phyloP scores from a whole-genome alignment of 306 rosid genomes.

The Ceratonia siliqua region DNA sequence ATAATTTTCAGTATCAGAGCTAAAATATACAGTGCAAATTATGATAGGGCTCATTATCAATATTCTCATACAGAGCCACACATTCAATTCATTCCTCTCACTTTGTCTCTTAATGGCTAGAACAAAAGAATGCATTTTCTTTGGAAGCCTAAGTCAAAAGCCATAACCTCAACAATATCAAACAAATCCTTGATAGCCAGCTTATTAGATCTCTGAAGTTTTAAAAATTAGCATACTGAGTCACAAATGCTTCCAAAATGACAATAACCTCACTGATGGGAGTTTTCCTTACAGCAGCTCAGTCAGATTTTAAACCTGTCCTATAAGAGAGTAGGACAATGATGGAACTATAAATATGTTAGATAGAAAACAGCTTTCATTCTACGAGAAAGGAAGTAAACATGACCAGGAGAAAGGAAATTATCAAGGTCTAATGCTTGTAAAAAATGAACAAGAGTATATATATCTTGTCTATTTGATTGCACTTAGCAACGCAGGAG shows the following conservation, averaged over 20 bases:
- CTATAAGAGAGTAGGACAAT: background rate
- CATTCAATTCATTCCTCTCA: constrained; percentile 10
- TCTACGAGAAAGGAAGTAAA: background rate
- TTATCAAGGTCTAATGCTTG: background rate
- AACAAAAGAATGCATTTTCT: background rate
- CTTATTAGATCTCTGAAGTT: constrained; percentile 8
- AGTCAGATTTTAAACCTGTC: background rate
- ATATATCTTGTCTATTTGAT: background rate
- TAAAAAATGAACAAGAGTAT: background rate
- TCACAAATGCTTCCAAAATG: constrained; percentile 22
- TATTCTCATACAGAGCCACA: constrained; percentile 2
- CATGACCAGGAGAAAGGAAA: background rate
- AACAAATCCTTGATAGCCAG: background rate
- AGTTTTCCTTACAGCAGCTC: background rate
- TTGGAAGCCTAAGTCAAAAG: constrained; percentile 4
- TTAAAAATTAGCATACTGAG: constrained; percentile 5
- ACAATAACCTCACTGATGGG: background rate
- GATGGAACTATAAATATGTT: background rate
- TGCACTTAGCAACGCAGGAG: background rate
- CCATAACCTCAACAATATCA: background rate
- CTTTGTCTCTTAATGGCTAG: background rate
- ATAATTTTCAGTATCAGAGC: constrained; percentile 25
- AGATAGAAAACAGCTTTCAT: background rate
- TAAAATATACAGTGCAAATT: background rate
- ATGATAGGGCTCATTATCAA: constrained; percentile 22